phyloP scores from a whole-genome alignment of 306 rosid genomes.

The Alnus rubra region DNA sequence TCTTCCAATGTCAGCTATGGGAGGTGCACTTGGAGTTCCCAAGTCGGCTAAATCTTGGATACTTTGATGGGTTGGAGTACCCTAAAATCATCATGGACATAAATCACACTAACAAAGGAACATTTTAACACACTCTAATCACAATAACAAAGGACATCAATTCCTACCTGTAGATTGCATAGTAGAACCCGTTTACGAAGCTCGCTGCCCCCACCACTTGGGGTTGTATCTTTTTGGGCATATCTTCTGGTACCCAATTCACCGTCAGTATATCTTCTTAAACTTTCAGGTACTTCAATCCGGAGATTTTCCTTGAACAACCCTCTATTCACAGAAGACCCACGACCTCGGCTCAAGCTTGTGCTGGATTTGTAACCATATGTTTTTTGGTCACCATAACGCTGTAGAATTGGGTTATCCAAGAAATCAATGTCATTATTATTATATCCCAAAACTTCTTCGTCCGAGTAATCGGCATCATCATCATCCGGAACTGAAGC shows the following conservation, averaged over 20 bases:
- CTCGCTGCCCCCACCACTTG: slow-evolving; percentile 38
- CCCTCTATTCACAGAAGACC: slow-evolving; percentile 52
- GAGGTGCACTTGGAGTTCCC: slow-evolving; percentile 99
- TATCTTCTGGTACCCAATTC: slow-evolving; percentile 46
- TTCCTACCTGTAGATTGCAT: slow-evolving; percentile 39
- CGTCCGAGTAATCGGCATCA: slow-evolving; percentile 50
- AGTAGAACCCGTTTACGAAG: slow-evolving; percentile 48
- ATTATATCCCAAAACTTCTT: slow-evolving; percentile 38
- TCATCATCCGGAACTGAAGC: slow-evolving; percentile 48
- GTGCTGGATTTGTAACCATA: slow-evolving; percentile 29
- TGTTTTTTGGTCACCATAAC: slow-evolving; percentile 58
- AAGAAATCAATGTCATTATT: slow-evolving; percentile 31
- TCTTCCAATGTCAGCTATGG: slow-evolving; percentile 47
- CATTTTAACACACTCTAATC: not conserved
- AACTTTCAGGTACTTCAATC: slow-evolving; percentile 58
- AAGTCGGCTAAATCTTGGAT: slow-evolving; percentile 50
- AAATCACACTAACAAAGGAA: not conserved
- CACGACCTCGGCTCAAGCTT: not conserved
- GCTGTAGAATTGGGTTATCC: slow-evolving; percentile 38
- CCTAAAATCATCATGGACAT: slow-evolving; percentile 33
- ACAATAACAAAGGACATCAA: not conserved
- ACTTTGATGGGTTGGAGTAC: slow-evolving; percentile 36
- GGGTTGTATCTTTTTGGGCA: slow-evolving; percentile 54
- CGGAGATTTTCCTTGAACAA: slow-evolving; percentile 52
- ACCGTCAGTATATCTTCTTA: slow-evolving; percentile 72